Evolutionary conservation across 2,329 filamentous ascomycete species (phyloP).

Genomic region (Ascochyta lentis): DNA sequence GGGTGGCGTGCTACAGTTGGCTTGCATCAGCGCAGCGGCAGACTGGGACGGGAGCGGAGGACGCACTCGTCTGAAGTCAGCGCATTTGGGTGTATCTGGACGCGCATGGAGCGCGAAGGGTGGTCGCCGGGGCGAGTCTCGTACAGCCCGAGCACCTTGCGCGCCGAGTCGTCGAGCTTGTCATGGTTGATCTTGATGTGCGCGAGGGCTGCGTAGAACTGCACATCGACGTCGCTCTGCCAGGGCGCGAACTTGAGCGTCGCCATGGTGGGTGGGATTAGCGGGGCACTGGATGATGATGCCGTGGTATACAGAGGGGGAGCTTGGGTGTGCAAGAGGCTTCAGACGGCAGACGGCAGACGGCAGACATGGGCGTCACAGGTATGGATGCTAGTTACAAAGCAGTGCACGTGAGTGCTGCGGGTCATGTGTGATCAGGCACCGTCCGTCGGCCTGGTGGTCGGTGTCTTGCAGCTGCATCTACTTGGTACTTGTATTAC

Average conservation of each 20-base stretch:
- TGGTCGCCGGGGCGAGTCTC: conserved; percentile 76
- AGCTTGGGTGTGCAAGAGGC: neutral
- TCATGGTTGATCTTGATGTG: conserved; percentile 95
- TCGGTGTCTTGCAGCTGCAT: conserved; percentile 27
- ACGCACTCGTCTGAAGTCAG: conserved; percentile 82
- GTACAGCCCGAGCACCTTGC: conserved; percentile 85
- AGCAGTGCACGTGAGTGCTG: conserved; percentile 29
- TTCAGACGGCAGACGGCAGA: conserved; percentile 6
- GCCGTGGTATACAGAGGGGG: neutral
- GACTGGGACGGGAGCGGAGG: neutral
- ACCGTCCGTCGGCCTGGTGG: conserved; percentile 22
- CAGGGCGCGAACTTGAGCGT: conserved; percentile 82
- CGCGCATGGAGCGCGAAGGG: conserved; percentile 79
- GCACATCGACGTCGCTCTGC: conserved; percentile 90
- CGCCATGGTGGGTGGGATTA: conserved; percentile 39
- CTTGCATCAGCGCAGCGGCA: conserved; percentile 19
- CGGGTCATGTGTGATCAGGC: conserved; percentile 18
- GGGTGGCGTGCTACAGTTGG: conserved; percentile 33
- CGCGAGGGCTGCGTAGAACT: conserved; percentile 93
- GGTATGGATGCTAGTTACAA: conserved; percentile 8
- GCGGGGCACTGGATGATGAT: conserved; percentile 3
- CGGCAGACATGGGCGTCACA: conserved; percentile 28
- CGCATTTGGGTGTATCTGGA: conserved; percentile 89
- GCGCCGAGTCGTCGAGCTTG: conserved; percentile 92
- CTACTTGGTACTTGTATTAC: too few relatives aligned